phyloP scores from a whole-genome alignment of 2,329 filamentous ascomycete species.

The Colletotrichum spaethianum region DNA sequence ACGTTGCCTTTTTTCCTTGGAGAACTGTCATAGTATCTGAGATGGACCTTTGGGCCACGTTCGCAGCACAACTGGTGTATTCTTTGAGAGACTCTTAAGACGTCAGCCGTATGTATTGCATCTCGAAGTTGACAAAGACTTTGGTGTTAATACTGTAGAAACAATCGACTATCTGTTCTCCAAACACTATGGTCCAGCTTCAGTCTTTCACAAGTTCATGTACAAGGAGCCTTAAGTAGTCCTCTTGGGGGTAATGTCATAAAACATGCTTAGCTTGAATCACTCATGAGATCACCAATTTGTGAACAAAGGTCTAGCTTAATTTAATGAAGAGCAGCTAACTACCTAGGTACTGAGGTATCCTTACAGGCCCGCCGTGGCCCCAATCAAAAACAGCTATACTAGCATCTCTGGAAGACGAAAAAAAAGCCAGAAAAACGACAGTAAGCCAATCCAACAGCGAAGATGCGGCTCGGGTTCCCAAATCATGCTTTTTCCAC shows the following conservation, averaged over 20 bases:
- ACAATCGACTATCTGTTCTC: too few species aligned
- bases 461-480: slow-evolving; percentile 34
- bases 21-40: neutral
- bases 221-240: neutral
- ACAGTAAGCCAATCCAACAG: slow-evolving; percentile 33
- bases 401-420: slow-evolving; percentile 19
- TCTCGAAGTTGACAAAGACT: too few species aligned
- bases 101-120: too few species aligned
- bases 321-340: slow-evolving; percentile 26
- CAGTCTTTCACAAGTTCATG: neutral
- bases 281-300: neutral
- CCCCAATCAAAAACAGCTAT: slow-evolving; percentile 37
- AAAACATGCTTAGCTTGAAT: too few species aligned
- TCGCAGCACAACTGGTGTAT: neutral
- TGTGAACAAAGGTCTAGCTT: slow-evolving; percentile 26
- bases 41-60: neutral
- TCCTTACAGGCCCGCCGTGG: slow-evolving; percentile 27
- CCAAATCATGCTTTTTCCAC: slow-evolving; percentile 39
- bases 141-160: too few species aligned
- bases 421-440: slow-evolving; percentile 21
- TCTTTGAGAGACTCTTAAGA: too few species aligned
- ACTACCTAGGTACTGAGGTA: slow-evolving; percentile 23
- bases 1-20: neutral
- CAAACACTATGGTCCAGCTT: neutral
- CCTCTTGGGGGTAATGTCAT: too few species aligned